A percentile compares a stretch with the other conserved stretches of the same genome.
These are phyloP conservation scores for Plenodomus tracheiphilus DNA, from an alignment of 2,329 filamentous ascomycete genomes.

Conservation along the genomic window DNA sequence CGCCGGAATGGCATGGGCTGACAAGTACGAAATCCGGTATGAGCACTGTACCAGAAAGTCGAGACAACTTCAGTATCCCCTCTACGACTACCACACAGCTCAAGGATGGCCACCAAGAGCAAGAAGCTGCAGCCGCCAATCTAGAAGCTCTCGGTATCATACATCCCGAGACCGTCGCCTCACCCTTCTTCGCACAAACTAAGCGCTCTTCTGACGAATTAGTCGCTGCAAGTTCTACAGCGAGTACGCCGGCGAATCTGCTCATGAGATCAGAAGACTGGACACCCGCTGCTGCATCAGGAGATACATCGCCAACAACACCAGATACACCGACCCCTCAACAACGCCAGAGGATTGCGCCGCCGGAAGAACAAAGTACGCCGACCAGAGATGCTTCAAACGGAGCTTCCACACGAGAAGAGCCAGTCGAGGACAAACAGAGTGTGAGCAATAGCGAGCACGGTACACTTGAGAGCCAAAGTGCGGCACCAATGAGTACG, in stretches of 20 bases:
- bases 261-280: conserved; percentile 12
- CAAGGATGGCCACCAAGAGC: conserved; percentile 11
- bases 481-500: not conserved
- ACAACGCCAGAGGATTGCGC: conserved; percentile 18
- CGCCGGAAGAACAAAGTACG: conserved; percentile 2
- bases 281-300: conserved; percentile 3
- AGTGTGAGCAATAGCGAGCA: not conserved
- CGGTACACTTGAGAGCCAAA: not conserved
- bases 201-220: conserved; percentile 41
- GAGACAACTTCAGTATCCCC: conserved; percentile 38
- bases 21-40: conserved; percentile 16
- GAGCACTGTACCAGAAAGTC: conserved; percentile 12
- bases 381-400: conserved; percentile 10
- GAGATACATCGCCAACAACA: conserved; percentile 15
- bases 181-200: conserved; percentile 37
- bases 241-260: conserved; percentile 29
- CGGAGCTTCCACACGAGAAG: not conserved
- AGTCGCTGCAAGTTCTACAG: conserved; percentile 29
- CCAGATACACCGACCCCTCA: conserved; percentile 27
- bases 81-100: conserved; percentile 29
- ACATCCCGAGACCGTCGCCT: conserved; percentile 13
- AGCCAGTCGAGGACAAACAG: not conserved
- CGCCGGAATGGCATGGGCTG: conserved; percentile 33
- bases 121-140: conserved; percentile 20
- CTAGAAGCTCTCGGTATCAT: conserved; percentile 30